Percentiles rank a stretch among this genome's conserved stretches.
Evolutionary conservation across 75 land plant species (phyloP).

Genomic region (Pseudotsuga menziesii): DNA sequence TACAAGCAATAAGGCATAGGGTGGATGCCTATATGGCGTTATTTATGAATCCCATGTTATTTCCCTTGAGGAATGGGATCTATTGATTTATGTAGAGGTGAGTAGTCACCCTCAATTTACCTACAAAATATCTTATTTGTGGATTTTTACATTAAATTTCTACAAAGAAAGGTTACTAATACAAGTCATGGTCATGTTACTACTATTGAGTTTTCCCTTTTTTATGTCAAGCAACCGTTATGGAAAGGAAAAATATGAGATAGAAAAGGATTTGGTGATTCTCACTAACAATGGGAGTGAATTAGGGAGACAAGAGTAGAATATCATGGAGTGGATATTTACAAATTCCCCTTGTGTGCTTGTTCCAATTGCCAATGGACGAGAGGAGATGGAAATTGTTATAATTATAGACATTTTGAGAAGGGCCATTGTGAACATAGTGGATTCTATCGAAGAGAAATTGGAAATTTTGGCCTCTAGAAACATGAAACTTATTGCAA

Average conservation of each 20-base stretch:
- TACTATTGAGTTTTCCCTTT: constrained; percentile 66
- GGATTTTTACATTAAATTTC: constrained; percentile 58
- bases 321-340: neutral
- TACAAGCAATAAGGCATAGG: constrained; percentile 66
- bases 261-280: too few relatives aligned
- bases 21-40: constrained; percentile 66
- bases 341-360: neutral
- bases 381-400: too few relatives aligned
- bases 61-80: constrained; percentile 78
- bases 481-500: too few relatives aligned
- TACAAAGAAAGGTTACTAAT: constrained; percentile 61
- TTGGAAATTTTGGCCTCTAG: too few relatives aligned
- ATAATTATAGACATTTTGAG: too few relatives aligned
- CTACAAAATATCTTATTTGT: constrained; percentile 52
- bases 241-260: too few relatives aligned
- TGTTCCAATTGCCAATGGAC: too few relatives aligned
- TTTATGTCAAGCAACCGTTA: constrained; percentile 71
- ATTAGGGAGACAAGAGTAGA: constrained; percentile 5
- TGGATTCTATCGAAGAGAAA: too few relatives aligned
- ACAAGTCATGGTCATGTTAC: constrained; percentile 93
- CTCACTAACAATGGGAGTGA: neutral
- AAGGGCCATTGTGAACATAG: too few relatives aligned
- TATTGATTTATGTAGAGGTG: constrained; percentile 62
- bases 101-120: constrained; percentile 70
- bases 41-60: constrained; percentile 97